Percentiles rank a stretch among this genome's conserved stretches.
These are phyloP conservation scores for Camelina hispida DNA, from an alignment of 345 rosid species.

Conservation along the genomic window DNA sequence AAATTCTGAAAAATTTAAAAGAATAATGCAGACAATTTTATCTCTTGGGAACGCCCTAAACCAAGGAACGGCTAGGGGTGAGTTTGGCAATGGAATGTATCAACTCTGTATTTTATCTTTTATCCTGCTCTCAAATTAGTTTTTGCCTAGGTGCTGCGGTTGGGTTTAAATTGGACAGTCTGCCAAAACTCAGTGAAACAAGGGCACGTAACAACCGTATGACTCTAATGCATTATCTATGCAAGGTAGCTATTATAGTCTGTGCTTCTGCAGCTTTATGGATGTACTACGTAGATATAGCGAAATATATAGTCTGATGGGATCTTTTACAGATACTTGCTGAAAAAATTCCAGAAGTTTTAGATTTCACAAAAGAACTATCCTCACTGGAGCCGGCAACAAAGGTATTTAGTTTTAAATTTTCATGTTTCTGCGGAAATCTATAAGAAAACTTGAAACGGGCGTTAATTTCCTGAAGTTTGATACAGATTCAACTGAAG, in stretches of 20 bases:
- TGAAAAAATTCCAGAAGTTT: constrained; percentile 82
- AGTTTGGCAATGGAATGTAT: constrained; percentile 42
- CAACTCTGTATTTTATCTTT: constrained; percentile 8
- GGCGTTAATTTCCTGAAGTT: constrained; percentile 25
- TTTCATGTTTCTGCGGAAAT: background rate
- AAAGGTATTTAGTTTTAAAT: constrained; percentile 54
- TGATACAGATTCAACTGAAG: constrained; percentile 83
- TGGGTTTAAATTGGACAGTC: constrained; percentile 93
- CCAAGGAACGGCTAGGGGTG: constrained; percentile 98
- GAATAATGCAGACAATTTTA: constrained; percentile 95
- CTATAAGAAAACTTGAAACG: background rate
- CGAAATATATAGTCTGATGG: constrained; percentile 27
- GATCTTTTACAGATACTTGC: constrained; percentile 69
- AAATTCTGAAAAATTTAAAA: constrained; percentile 69
- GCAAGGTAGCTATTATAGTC: constrained; percentile 65
- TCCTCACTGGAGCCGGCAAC: constrained; percentile 73
- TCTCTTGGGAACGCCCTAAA: constrained; percentile 93
- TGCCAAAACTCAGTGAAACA: constrained; percentile 91
- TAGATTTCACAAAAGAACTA: constrained; percentile 77
- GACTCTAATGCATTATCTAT: constrained; percentile 97
- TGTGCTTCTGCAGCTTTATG: constrained; percentile 10
- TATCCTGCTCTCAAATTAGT: constrained; percentile 24
- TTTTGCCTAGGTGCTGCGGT: constrained; percentile 72
- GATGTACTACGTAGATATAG: constrained; percentile 12
- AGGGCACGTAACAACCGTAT: constrained; percentile 86